These are phyloP conservation scores for Terfezia boudieri DNA, from an alignment of 495 filamentous ascomycete genomes.

Conservation along the genomic window DNA sequence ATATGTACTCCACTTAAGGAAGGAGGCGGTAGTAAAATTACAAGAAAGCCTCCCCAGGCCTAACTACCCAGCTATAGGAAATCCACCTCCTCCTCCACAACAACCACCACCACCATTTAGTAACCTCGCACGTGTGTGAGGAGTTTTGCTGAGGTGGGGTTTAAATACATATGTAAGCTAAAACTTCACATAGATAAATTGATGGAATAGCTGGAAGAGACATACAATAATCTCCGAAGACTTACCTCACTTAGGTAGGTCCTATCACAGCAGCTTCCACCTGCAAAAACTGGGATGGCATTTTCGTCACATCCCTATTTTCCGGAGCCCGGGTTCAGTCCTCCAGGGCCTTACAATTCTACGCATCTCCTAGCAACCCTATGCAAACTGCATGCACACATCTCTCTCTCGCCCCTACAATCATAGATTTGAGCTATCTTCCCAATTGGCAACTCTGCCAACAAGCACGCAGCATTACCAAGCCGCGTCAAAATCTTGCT, in stretches of 20 bases:
- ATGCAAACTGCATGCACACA: slow-evolving; percentile 56
- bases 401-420: slow-evolving; percentile 61
- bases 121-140: too few relatives aligned
- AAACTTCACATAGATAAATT: neutral
- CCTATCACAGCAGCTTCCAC: slow-evolving; percentile 57
- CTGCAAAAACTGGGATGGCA: slow-evolving; percentile 59
- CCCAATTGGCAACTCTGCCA: slow-evolving; percentile 43
- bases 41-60: too few relatives aligned
- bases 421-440: slow-evolving; percentile 46
- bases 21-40: too few relatives aligned
- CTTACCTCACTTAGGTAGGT: slow-evolving; percentile 66
- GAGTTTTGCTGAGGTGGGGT: too few relatives aligned
- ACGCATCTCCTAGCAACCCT: slow-evolving; percentile 72
- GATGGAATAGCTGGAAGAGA: neutral
- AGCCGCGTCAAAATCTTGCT: slow-evolving; percentile 56
- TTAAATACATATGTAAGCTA: too few relatives aligned
- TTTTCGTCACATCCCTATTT: slow-evolving; percentile 61
- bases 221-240: neutral
- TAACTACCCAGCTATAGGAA: too few relatives aligned
- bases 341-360: slow-evolving; percentile 71
- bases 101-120: too few relatives aligned
- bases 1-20: too few relatives aligned
- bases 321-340: slow-evolving; percentile 71
- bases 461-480: slow-evolving; percentile 64
- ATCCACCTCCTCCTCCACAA: too few relatives aligned